Base-by-base conservation (phyloP, 2,329 filamentous ascomycete species). In the Metarhizium brunneum region DNA sequence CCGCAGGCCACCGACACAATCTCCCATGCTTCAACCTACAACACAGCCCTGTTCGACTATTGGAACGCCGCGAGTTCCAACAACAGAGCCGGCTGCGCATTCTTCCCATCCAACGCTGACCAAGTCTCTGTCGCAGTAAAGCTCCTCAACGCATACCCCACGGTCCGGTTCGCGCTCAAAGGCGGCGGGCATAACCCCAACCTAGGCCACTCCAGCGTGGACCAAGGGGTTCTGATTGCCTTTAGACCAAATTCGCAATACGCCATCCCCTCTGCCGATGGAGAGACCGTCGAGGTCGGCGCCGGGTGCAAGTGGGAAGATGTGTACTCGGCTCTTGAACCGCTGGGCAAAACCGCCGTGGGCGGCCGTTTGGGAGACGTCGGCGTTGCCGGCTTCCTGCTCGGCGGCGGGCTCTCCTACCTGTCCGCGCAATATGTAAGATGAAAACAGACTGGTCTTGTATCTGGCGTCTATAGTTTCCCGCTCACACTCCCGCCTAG, bases 101-200 rank as follows among this genome's bases (percentile, higher is more conserved):
- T 78, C 50, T 70, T 72, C 47, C 78, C 79, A 2, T 69, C 69
- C 13, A 78, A 71, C 38, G 69, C 74, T 0, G 66, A 74, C 16
- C 78, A 84, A 61, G 78, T 84, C 42, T 72, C 79, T 0, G 70
- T 72, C 10, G 73, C 81, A n/a, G 71, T 85, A 50, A 72, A 71
- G 30, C 69, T 77, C 35, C 71, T 84, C 13, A 72, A 70, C 7
- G 65, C 73, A 38, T 73, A 73, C 47, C 54, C 56, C 1, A 69
- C 73, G 42, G 77, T 76, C 54, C 66, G 64, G 2, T 84, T 84
- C 59, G 80, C 81, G 6, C 66, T 81, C 60, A 79, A 80, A 60
- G 77, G 77, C 7, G 81, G 81, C 32, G 82, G 81, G 1, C 81
- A 84, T 65, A 79, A 77, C 56, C 76, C 79, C 4, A 81, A 82